These are phyloP conservation scores for Talaromyces albobiverticillius DNA, from an alignment of 2,329 filamentous ascomycete genomes.

Conservation along the genomic window DNA sequence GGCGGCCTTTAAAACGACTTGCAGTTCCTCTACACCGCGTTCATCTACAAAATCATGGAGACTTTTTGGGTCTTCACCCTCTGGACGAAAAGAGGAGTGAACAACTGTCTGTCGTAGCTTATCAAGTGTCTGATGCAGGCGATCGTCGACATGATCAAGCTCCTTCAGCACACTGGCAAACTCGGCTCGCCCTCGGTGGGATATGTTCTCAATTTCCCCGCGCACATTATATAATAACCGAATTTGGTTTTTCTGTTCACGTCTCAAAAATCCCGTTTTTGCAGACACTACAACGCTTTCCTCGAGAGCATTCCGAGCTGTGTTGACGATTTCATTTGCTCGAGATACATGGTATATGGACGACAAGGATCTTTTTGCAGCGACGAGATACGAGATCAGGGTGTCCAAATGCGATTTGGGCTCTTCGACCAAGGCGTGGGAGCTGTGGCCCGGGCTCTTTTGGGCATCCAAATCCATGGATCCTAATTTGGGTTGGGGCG, in stretches of 20 bases:
- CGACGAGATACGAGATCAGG: constrained; percentile 78
- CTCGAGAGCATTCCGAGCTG: constrained; percentile 72
- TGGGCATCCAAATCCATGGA: neutral
- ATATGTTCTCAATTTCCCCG: constrained; percentile 42
- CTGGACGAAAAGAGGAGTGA: constrained; percentile 54
- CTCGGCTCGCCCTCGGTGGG: constrained; percentile 40
- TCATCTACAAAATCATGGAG: constrained; percentile 68
- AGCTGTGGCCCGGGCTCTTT: neutral
- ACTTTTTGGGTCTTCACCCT: constrained; percentile 49
- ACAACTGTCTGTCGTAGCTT: constrained; percentile 58
- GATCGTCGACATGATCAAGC: constrained; percentile 58
- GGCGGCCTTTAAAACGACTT: constrained; percentile 54
- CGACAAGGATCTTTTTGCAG: constrained; percentile 81
- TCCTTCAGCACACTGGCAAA: constrained; percentile 51
- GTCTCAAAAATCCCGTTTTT: constrained; percentile 65
- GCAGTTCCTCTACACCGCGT: constrained; percentile 57
- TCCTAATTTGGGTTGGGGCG: neutral
- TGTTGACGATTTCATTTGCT: constrained; percentile 79
- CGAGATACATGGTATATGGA: constrained; percentile 80
- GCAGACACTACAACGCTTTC: constrained; percentile 72
- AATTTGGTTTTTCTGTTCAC: constrained; percentile 55
- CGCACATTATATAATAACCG: constrained; percentile 43
- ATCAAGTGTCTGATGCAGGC: constrained; percentile 55
- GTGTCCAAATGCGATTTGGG: constrained; percentile 59
- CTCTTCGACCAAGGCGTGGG: constrained; percentile 14